Evolutionary conservation across 2,329 filamentous ascomycete species (phyloP).

Genomic region (Nemania sp.): DNA sequence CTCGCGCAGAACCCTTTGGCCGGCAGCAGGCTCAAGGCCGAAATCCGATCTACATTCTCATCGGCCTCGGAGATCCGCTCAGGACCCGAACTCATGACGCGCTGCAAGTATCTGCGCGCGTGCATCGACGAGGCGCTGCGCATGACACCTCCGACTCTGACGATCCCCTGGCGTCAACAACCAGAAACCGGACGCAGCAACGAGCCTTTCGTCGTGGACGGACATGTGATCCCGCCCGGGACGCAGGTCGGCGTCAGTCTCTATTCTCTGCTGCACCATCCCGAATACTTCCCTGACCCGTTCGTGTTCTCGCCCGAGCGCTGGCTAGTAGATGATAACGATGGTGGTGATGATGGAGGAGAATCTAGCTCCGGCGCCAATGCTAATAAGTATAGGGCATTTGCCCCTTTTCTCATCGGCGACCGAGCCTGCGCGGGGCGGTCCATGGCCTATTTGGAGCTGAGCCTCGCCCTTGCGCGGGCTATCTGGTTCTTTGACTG

Average conservation of each 20-base stretch:
- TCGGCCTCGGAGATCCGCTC: neutral
- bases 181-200: neutral
- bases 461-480: neutral
- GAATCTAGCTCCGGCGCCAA: neutral
- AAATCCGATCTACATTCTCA: conserved; percentile 5
- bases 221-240: neutral
- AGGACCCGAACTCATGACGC: neutral
- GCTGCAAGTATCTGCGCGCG: conserved; percentile 1
- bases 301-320: neutral
- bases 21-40: neutral
- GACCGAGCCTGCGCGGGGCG: neutral
- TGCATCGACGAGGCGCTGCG: conserved; percentile 6
- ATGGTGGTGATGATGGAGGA: neutral
- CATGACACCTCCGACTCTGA: neutral
- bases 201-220: too few species aligned
- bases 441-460: neutral
- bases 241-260: neutral
- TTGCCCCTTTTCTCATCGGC: neutral
- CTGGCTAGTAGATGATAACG: neutral
- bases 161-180: neutral
- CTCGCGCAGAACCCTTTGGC: neutral
- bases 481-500: neutral
- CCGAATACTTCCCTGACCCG: neutral
- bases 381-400: neutral
- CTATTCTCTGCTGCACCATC: neutral